Conservation (phyloP, 106 monocot species). For the Dendrobium huoshanense region DNA sequence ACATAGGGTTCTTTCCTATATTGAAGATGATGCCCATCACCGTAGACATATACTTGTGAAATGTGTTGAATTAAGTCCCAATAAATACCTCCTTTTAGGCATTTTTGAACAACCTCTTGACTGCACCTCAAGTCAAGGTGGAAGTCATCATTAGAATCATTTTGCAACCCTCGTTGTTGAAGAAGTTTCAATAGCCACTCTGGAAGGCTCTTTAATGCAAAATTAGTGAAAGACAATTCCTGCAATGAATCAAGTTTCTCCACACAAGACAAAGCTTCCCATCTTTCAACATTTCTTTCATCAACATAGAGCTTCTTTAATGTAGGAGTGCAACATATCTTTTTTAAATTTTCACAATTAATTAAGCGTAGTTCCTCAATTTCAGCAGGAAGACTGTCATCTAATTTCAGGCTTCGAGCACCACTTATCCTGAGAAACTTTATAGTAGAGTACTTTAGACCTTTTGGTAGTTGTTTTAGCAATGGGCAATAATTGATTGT, state of each 20-base stretch:
- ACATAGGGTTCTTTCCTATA: conserved; percentile 20
- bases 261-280: background rate
- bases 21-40: conserved; percentile 3
- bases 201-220: conserved; percentile 3
- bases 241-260: conserved; percentile 1
- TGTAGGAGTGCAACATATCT: background rate
- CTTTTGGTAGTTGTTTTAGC: conserved; percentile 15
- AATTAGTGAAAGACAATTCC: background rate
- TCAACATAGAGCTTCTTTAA: background rate
- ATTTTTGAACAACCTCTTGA: background rate
- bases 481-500: conserved; percentile 2
- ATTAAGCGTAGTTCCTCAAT: background rate
- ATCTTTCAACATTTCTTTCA: background rate
- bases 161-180: background rate
- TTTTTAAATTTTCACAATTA: background rate
- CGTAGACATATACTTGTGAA: conserved; percentile 8
- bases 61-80: conserved; percentile 28
- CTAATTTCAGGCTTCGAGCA: background rate
- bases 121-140: background rate
- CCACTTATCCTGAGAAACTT: background rate
- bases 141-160: background rate
- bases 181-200: conserved; percentile 11
- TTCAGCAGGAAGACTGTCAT: background rate
- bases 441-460: conserved; percentile 7
- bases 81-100: conserved; percentile 13